Evolutionary conservation across 2,329 filamentous ascomycete species (phyloP).

Genomic region (Apiospora marii): DNA sequence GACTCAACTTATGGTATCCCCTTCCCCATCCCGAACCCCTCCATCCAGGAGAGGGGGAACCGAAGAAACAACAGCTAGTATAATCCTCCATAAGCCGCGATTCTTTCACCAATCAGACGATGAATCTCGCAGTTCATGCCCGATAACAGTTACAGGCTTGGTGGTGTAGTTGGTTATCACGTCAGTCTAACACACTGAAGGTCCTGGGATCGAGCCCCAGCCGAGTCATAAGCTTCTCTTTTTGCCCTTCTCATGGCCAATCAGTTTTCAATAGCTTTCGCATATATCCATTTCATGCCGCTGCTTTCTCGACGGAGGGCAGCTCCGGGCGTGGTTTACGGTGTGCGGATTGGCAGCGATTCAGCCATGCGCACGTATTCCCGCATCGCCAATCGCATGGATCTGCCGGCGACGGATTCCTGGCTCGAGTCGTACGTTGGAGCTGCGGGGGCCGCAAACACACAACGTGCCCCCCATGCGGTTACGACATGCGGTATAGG

Average conservation of each 20-base stretch:
- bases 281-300: not conserved
- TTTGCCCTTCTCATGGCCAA: not conserved
- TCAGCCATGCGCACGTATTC: not conserved
- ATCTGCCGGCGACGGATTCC: not conserved
- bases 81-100: not conserved
- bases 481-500: not conserved
- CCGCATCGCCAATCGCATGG: not conserved
- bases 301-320: no score
- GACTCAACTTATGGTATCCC: not conserved
- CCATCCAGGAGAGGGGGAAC: no score
- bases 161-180: constrained; percentile 56
- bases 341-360: not conserved
- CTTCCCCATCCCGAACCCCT: not conserved
- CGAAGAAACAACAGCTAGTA: not conserved
- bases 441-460: constrained; percentile 4
- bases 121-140: not conserved
- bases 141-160: not conserved
- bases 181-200: constrained; percentile 55
- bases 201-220: constrained; percentile 33
- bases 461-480: not conserved
- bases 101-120: not conserved
- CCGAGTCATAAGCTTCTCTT: not conserved
- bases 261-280: no score
- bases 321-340: not conserved
- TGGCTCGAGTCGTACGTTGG: not conserved